Conservation (phyloP, 2,329 filamentous ascomycete species). For the Hypoxylon rubiginosum region DNA sequence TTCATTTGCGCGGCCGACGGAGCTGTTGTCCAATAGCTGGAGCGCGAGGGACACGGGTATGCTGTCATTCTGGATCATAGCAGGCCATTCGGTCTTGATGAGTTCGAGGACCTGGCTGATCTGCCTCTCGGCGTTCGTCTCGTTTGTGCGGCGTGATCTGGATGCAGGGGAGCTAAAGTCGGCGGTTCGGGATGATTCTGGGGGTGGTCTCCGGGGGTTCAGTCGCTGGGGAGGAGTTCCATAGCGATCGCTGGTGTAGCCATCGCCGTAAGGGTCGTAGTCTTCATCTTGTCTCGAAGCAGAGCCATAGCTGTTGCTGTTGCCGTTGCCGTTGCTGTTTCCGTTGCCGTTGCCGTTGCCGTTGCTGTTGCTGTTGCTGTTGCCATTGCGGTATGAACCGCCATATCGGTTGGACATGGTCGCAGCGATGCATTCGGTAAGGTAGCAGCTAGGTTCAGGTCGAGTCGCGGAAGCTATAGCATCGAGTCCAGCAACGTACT, state of each 20-base stretch:
- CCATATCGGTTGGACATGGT: constrained; percentile 67
- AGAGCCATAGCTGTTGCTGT: constrained; percentile 61
- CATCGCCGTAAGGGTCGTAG: constrained; percentile 65
- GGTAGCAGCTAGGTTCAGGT: constrained; percentile 5
- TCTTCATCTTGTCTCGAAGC: constrained; percentile 60
- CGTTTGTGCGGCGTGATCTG: constrained; percentile 44
- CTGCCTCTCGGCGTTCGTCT: constrained; percentile 67
- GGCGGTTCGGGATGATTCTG: constrained; percentile 48
- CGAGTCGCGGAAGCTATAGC: constrained; percentile 15
- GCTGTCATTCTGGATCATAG: constrained; percentile 90
- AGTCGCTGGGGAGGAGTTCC: constrained; percentile 50
- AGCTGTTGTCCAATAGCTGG: constrained; percentile 93
- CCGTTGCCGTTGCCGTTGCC: constrained; percentile 33
- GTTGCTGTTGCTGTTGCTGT: constrained; percentile 59
- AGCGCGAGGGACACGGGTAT: constrained; percentile 95
- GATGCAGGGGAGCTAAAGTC: constrained; percentile 45
- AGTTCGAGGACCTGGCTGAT: constrained; percentile 78
- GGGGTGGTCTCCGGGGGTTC: constrained; percentile 51
- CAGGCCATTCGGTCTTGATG: constrained; percentile 90
- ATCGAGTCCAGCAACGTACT: constrained; percentile 17
- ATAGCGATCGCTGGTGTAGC: constrained; percentile 60
- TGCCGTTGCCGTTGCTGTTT: constrained; percentile 45
- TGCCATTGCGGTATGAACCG: constrained; percentile 60
- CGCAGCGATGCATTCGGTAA: constrained; percentile 46
- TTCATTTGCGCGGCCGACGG: constrained; percentile 89